phyloP scores from a whole-genome alignment of 441 rosid species.

The Euphorbia celastroides region DNA sequence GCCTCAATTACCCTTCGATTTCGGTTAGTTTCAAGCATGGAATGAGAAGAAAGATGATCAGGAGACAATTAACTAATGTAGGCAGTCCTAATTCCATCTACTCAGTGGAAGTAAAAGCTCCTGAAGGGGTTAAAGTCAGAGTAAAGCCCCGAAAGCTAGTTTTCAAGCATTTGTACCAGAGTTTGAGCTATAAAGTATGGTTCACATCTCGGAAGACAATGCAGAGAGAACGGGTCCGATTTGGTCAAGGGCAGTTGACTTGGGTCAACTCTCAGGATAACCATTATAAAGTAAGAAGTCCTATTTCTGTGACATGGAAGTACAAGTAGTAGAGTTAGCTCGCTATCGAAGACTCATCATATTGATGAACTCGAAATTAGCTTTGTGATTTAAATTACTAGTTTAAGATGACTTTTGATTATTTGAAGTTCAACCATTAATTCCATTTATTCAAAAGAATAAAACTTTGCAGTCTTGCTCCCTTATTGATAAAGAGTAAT shows the following conservation, averaged over 20 bases:
- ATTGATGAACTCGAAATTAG: not conserved
- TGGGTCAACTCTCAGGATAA: slow-evolving; percentile 55
- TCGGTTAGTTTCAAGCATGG: slow-evolving; percentile 52
- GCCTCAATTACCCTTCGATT: slow-evolving; percentile 79
- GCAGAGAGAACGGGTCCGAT: slow-evolving; percentile 23
- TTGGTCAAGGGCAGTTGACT: slow-evolving; percentile 65
- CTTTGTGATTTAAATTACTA: slow-evolving; percentile 3
- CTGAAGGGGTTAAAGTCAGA: slow-evolving; percentile 54
- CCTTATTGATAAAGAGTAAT: not conserved
- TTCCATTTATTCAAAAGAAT: slow-evolving; percentile 5
- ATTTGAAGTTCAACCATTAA: not conserved
- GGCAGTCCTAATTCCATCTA: slow-evolving; percentile 52
- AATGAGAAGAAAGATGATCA: slow-evolving; percentile 37
- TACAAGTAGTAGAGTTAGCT: slow-evolving; percentile 12
- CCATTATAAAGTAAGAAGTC: slow-evolving; percentile 61
- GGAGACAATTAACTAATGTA: slow-evolving; percentile 55
- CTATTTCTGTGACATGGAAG: slow-evolving; percentile 83
- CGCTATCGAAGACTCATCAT: slow-evolving; percentile 6
- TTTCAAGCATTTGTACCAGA: slow-evolving; percentile 48
- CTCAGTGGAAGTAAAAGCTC: slow-evolving; percentile 40
- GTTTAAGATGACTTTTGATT: slow-evolving; percentile 7
- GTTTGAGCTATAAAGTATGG: slow-evolving; percentile 60
- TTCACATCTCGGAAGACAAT: slow-evolving; percentile 45
- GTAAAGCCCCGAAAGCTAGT: slow-evolving; percentile 57
- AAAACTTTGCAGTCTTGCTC: not conserved